These are phyloP conservation scores for Diaporthe aspalathi DNA, from an alignment of 2,329 filamentous ascomycete genomes.

Conservation along the genomic window DNA sequence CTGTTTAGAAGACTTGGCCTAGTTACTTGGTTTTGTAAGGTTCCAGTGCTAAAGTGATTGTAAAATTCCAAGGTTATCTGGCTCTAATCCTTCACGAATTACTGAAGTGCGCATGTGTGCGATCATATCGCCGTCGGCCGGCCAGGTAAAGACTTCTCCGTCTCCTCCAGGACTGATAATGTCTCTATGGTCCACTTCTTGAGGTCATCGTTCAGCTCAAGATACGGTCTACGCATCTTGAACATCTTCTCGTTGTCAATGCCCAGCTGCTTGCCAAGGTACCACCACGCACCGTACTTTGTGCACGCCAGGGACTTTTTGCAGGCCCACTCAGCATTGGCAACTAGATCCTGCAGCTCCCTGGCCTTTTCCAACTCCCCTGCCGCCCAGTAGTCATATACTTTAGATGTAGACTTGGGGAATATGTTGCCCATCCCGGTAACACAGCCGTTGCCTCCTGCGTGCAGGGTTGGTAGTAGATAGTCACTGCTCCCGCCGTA, in stretches of 20 bases:
- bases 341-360: conserved; percentile 55
- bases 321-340: conserved; percentile 62
- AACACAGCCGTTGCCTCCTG: conserved; percentile 56
- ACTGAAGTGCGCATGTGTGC: neutral
- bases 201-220: conserved; percentile 50
- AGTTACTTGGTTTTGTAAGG: too few species aligned
- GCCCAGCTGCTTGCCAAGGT: conserved; percentile 53
- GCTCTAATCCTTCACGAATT: too few species aligned
- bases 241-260: conserved; percentile 51
- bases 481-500: conserved; percentile 59
- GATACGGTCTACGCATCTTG: conserved; percentile 57
- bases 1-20: too few species aligned
- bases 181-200: conserved; percentile 57
- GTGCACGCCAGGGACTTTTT: conserved; percentile 62
- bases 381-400: conserved; percentile 55
- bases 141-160: conserved; percentile 44
- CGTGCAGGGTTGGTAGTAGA: conserved; percentile 53
- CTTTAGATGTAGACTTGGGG: conserved; percentile 52
- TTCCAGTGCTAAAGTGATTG: too few species aligned
- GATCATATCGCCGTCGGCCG: neutral
- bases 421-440: conserved; percentile 61
- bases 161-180: conserved; percentile 50
- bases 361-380: conserved; percentile 53
- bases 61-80: too few species aligned
- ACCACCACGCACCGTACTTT: conserved; percentile 56